phyloP scores from a whole-genome alignment of 1,284 basidiomycete species.

The Puccinia brachypodii region DNA sequence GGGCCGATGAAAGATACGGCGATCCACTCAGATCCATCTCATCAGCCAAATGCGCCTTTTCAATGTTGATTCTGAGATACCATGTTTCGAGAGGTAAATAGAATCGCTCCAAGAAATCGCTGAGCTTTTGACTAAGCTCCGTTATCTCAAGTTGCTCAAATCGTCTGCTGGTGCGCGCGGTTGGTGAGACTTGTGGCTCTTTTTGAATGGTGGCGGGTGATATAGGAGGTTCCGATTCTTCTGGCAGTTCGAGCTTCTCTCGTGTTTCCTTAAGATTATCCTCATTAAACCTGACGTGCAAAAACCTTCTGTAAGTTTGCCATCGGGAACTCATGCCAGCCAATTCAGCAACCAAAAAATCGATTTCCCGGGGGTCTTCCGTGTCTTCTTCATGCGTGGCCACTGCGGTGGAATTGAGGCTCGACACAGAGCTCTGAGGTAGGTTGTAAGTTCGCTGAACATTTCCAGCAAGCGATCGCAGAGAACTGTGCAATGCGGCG shows the following conservation, averaged over 20 bases:
- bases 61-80: conserved; percentile 42
- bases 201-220: not conserved
- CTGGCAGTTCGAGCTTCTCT: not conserved
- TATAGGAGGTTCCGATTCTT: not conserved
- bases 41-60: conserved; percentile 37
- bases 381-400: conserved; percentile 61
- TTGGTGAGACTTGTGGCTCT: not conserved
- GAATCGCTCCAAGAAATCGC: not conserved
- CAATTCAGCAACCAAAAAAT: conserved; percentile 79
- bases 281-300: conserved; percentile 66
- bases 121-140: conserved; percentile 5
- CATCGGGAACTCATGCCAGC: conserved; percentile 87
- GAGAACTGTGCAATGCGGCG: conserved; percentile 29
- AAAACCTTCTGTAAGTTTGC: conserved; percentile 84
- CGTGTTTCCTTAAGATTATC: not conserved
- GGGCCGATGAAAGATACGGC: conserved; percentile 66
- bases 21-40: conserved; percentile 21
- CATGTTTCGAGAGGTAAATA: conserved; percentile 33
- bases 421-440: conserved; percentile 21
- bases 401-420: conserved; percentile 52
- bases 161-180: not conserved
- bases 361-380: conserved; percentile 83
- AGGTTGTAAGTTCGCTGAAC: conserved; percentile 35
- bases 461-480: conserved; percentile 41
- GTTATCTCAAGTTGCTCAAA: conserved; percentile 22